phyloP scores from a whole-genome alignment of 2,329 filamentous ascomycete species.

The Fusarium sp. region DNA sequence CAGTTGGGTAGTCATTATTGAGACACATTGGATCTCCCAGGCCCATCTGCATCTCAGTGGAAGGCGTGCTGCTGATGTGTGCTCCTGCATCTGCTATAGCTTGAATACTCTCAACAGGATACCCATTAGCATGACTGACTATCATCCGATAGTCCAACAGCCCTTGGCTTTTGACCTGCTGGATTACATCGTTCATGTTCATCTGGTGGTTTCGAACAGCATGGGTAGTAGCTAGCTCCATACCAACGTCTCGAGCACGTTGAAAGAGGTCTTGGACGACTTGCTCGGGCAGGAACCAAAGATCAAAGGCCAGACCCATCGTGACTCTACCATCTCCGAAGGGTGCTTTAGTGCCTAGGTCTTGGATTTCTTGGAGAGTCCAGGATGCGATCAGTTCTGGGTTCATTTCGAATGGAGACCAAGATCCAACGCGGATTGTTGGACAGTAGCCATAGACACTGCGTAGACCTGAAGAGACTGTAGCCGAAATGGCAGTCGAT shows the following conservation, averaged over 20 bases:
- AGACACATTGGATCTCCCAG: conserved; percentile 11
- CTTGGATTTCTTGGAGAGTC: background rate
- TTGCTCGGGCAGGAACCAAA: conserved; percentile 5
- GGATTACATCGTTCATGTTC: conserved; percentile 1
- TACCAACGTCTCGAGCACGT: background rate
- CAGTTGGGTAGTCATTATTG: background rate
- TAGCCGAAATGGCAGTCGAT: conserved; percentile 9
- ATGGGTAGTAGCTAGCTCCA: conserved; percentile 1
- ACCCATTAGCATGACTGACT: conserved; percentile 9
- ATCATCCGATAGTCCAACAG: conserved; percentile 11
- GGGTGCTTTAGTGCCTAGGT: background rate
- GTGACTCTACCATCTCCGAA: conserved; percentile 1
- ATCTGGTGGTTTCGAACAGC: background rate
- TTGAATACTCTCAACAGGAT: background rate
- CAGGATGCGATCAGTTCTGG: conserved; percentile 3
- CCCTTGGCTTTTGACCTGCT: background rate
- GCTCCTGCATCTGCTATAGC: background rate
- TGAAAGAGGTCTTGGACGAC: background rate
- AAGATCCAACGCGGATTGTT: conserved; percentile 9
- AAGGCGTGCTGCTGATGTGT: conserved; percentile 12
- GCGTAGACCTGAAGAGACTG: background rate
- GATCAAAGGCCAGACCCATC: conserved; percentile 20
- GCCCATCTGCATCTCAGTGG: conserved; percentile 24
- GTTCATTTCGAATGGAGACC: background rate
- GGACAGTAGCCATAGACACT: conserved; percentile 21